Conservation (phyloP, 345 rosid genomes). For the Gossypium raimondii region DNA sequence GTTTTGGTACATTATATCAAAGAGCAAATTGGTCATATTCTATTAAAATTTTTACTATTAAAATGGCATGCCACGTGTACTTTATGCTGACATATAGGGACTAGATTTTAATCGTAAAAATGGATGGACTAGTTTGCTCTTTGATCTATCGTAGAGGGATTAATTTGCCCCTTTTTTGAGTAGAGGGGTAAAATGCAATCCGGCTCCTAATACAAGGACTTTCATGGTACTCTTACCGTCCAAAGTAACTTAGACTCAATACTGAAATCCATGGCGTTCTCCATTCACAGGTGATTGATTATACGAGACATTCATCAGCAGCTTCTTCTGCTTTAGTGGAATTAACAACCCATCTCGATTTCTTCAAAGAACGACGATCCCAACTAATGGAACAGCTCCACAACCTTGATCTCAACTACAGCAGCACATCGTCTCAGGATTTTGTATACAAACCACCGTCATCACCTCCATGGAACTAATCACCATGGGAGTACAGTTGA, state of each 20-base stretch:
- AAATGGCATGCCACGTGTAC: no score
- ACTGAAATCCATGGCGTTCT: neutral
- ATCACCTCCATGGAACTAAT: slow-evolving; percentile 92
- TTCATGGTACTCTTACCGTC: no score
- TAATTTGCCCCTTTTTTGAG: no score
- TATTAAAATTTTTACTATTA: no score
- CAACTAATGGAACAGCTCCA: slow-evolving; percentile 98
- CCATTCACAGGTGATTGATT: slow-evolving; percentile 53
- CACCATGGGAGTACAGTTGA: neutral
- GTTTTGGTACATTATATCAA: no score
- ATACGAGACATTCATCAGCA: slow-evolving; percentile 66
- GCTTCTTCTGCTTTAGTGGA: slow-evolving; percentile 90
- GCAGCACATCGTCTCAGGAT: slow-evolving; percentile 86
- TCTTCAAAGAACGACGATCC: slow-evolving; percentile 96
- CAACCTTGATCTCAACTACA: slow-evolving; percentile 85
- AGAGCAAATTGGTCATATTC: no score
- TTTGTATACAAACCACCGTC: slow-evolving; percentile 70
- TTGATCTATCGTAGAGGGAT: no score
- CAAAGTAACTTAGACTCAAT: neutral
- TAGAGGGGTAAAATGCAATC: no score
- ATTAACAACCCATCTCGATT: slow-evolving; percentile 91
- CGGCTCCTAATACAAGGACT: no score
- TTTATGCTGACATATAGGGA: no score
- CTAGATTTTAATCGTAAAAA: no score
- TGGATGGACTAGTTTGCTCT: no score